Conservation (phyloP, 371 early-diverging fungal genomes). For the Mucor plumbeus region DNA sequence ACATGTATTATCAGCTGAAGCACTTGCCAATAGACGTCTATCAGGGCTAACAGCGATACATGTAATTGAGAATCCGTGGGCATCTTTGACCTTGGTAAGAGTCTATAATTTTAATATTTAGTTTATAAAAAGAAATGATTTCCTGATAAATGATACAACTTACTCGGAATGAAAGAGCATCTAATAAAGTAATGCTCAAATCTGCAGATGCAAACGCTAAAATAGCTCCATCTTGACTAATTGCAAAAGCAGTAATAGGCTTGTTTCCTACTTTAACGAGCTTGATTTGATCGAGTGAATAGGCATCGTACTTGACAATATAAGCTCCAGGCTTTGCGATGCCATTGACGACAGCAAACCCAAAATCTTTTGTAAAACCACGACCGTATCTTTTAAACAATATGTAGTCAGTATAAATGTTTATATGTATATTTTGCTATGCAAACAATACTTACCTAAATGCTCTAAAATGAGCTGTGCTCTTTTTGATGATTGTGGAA, state of each 20-base stretch:
- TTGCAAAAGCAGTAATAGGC: conserved; percentile 45
- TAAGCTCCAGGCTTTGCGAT: conserved; percentile 34
- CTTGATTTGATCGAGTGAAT: conserved; percentile 40
- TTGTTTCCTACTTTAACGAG: conserved; percentile 35
- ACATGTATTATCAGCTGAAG: conserved; percentile 72
- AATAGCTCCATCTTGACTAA: conserved; percentile 62
- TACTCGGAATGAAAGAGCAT: conserved; percentile 59
- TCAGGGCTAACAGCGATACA: conserved; percentile 66
- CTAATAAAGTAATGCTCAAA: conserved; percentile 56
- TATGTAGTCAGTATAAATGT: not conserved
- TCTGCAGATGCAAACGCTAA: conserved; percentile 67
- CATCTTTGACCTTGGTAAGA: conserved; percentile 56
- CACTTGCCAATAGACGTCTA: conserved; percentile 62
- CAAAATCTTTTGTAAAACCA: conserved; percentile 47
- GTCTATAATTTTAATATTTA: conserved; percentile 14
- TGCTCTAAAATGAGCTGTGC: conserved; percentile 51
- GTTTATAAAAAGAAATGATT: not conserved
- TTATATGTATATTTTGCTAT: too few relatives aligned
- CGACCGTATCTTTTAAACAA: conserved; percentile 54
- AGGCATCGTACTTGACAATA: conserved; percentile 41
- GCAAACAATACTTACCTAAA: conserved; percentile 42
- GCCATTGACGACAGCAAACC: conserved; percentile 46
- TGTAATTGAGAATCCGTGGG: conserved; percentile 72
- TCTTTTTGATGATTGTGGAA: conserved; percentile 53
- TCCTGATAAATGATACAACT: not conserved